Evolutionary conservation across 1,139 yeast genomes (phyloP), one percentile per base, ranked within the genome.

Genomic region (Yamadazyma sp.): DNA sequence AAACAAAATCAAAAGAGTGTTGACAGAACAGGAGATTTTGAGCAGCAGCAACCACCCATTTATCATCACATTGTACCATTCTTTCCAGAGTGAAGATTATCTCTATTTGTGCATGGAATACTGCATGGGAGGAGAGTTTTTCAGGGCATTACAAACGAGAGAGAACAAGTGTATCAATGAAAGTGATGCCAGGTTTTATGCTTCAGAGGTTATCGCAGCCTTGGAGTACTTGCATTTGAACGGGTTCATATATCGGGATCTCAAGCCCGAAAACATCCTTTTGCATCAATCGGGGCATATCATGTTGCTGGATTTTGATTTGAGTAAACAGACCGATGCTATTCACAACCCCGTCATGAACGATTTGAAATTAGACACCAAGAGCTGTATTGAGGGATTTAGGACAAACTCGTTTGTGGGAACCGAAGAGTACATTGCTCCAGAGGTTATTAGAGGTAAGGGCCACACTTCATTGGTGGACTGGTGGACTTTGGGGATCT

Each of bases 101-200:
- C 65, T 94, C n/a, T 94, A 90, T 55, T 75, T 94, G 37, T 94
- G 98, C 59, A 90, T 94, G 96, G 99, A 94, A 61, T 94, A 92
- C 55, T 94, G 98, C 58, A 89, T 92, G 94, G 99, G 99, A 15
- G 98, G 99, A 34, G 99, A 94, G 62, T 94, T 94, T 57, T 94
- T 94, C 70, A 71, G 98, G 43, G 98, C 98, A 0, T 66, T 94
- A 38, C 98, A 94, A 63, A 89, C 97, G 0, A 74, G 97, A 44
- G 86, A 82, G 45, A 79, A 90, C 37, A 88, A 89, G 57, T 86
- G 95, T 45, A 82, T 94, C 12, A 73, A 80, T 27, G 99, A 94
- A 59, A 78, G 71, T 35, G 97, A 90, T 57, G 97, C 98, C 13
- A 73, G 81, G 43, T 94, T 94, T 57, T 94, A 94, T 59, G 97